Percentiles rank a stretch among this genome's conserved stretches.
Conservation (phyloP, 2,329 filamentous ascomycete genomes). For the Ophiostoma perfectum region DNA sequence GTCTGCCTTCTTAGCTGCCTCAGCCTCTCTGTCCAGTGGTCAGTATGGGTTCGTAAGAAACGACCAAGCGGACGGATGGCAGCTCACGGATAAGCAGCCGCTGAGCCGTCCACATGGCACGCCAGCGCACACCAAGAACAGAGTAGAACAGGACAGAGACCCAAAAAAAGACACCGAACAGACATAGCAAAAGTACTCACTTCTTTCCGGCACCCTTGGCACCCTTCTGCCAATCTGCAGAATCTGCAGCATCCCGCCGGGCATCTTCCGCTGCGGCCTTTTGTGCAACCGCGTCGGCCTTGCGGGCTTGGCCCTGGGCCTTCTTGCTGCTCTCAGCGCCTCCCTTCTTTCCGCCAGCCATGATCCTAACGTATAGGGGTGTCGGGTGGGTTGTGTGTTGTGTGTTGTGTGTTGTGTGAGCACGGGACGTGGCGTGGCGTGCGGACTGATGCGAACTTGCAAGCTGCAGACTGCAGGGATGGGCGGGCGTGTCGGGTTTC, state of each 20-base stretch:
- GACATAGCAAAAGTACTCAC: conserved; percentile 46
- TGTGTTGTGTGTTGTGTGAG: neutral
- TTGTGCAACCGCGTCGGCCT: conserved; percentile 77
- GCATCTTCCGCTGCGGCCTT: conserved; percentile 69
- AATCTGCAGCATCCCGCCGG: conserved; percentile 62
- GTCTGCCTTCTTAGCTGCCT: conserved; percentile 77
- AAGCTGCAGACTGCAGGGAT: neutral
- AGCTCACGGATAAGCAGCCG: too few relatives aligned
- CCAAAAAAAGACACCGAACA: too few relatives aligned
- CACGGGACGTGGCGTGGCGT: neutral
- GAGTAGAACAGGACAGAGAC: too few relatives aligned
- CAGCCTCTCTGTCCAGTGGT: conserved; percentile 60
- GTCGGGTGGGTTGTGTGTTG: neutral
- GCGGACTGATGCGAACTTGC: neutral
- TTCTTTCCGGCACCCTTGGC: conserved; percentile 82
- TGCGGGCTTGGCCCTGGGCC: conserved; percentile 80
- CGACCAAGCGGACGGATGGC: too few relatives aligned
- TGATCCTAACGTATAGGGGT: neutral
- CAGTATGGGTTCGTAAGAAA: neutral
- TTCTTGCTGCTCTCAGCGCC: conserved; percentile 87
- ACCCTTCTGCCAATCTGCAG: conserved; percentile 76
- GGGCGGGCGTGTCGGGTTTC: neutral
- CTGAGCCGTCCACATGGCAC: too few relatives aligned
- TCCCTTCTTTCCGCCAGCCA: conserved; percentile 61
- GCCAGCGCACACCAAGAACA: conserved; percentile 8